Conservation (phyloP, 352 stramenopile species). For the Lagenidium sp. region DNA sequence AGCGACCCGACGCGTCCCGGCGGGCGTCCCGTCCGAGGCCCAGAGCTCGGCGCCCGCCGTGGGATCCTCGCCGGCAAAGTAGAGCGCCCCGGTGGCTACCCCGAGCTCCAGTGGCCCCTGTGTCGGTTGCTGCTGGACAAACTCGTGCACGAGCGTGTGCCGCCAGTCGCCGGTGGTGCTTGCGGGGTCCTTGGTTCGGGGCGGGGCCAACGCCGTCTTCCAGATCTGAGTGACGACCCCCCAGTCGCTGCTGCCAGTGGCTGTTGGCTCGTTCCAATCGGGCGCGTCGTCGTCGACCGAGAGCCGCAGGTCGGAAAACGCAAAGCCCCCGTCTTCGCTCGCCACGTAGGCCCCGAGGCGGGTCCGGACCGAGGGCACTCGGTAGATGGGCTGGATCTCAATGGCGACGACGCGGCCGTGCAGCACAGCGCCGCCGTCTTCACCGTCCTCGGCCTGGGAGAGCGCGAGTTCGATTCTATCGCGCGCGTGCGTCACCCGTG, state of each 20-base stretch:
- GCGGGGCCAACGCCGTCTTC: no score
- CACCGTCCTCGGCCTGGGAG: no score
- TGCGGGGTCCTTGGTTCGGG: no score
- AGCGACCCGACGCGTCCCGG: slow-evolving; percentile 32
- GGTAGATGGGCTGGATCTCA: slow-evolving; percentile 14
- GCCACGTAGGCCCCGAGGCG: slow-evolving; percentile 17
- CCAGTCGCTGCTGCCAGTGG: no score
- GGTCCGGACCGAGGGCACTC: slow-evolving; percentile 12
- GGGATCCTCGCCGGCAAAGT: slow-evolving; percentile 18
- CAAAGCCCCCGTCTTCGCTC: slow-evolving; percentile 32
- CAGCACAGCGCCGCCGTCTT: no score
- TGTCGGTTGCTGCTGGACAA: slow-evolving; percentile 4
- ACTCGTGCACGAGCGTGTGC: slow-evolving; percentile 15
- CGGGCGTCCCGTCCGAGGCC: slow-evolving; percentile 32
- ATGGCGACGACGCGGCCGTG: no score
- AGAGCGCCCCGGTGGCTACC: slow-evolving; percentile 1
- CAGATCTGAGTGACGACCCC: slow-evolving; percentile 22
- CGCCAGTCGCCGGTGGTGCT: slow-evolving; percentile 18
- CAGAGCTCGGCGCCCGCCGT: slow-evolving; percentile 56
- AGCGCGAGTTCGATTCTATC: no score
- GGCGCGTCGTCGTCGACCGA: no score
- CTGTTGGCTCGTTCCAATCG: no score
- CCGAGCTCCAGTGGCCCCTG: no score
- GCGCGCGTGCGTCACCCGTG: background rate
- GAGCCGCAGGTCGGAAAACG: slow-evolving; percentile 23